Evolutionary conservation across 495 filamentous ascomycete genomes (phyloP), one percentile per base, ranked within the genome.

Genomic region (Massariosphaeria phaeospora): DNA sequence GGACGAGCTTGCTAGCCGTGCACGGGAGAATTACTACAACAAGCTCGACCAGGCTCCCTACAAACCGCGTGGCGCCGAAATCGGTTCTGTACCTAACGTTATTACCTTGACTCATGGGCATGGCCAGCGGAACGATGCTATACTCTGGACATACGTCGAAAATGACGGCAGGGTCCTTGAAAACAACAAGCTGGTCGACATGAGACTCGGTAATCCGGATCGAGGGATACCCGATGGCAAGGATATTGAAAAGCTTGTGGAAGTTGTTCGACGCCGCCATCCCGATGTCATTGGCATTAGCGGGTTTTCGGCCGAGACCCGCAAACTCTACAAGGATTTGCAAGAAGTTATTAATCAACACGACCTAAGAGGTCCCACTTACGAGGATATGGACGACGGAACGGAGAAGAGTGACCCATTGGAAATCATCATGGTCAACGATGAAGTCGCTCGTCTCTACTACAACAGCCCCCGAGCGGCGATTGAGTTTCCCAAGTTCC

Each of bases 1-100:
- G 66, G 89, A 95, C 54, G 80, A 86, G 55, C 79, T 98, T 40
- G 81, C 88, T 27, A 84, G 82, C 50, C 77, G 81, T 21, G 94
- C 89, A 63, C 85, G 91, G 11, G 85, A 91, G 49, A 82, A 86
- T 42, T 98, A 88, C 67, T 84, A 81, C 18, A 85, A 85, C 71
- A 84, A 85, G 62, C 81, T 98, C 27, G 94, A 98, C 66, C 93
- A 98, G 70, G 89, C 93, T 11, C 91, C 93, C 2, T 90, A 91
- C 70, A 95, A 96, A 64, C 91, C 94, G 13, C 88, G 89, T 68
- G 91, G 89, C n/a, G 86, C 95, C 83, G 75, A 85, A 10, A 73
- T 94, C 33, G 93, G 93, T 13, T 95, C 91, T 13, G 79, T 83
- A 5, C 90, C 93, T 21, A 84, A 91, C 23, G 89, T 95, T 26